A percentile compares a stretch with the other conserved stretches of the same genome.
Conservation (phyloP, 257 asterid species). For the Penstemon davidsonii region DNA sequence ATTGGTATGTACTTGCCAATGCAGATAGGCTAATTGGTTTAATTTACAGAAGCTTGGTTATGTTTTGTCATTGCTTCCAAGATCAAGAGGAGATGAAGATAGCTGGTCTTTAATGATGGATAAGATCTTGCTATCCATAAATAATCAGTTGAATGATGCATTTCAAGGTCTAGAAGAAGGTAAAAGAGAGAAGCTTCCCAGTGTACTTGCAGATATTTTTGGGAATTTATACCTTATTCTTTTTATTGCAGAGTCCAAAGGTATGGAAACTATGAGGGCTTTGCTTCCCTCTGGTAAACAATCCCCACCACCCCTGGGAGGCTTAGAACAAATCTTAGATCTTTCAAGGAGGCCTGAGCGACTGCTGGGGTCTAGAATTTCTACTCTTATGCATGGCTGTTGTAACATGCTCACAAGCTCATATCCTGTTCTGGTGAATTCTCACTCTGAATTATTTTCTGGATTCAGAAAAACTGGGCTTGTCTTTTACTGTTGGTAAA, state of each 20-base stretch:
- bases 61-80: constrained; percentile 79
- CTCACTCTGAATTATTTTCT: constrained; percentile 14
- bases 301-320: constrained; percentile 72
- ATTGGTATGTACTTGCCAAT: constrained; percentile 31
- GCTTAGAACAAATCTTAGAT: constrained; percentile 45
- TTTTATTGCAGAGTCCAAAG: constrained; percentile 56
- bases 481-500: constrained; percentile 9
- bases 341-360: constrained; percentile 70
- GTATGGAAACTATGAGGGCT: constrained; percentile 53
- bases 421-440: constrained; percentile 75
- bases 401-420: constrained; percentile 63
- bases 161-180: constrained; percentile 93
- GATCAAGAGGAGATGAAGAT: constrained; percentile 77
- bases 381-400: constrained; percentile 71
- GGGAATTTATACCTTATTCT: constrained; percentile 20
- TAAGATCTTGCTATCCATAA: constrained; percentile 59
- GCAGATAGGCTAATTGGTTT: constrained; percentile 28
- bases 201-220: constrained; percentile 28
- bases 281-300: constrained; percentile 77
- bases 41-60: constrained; percentile 70
- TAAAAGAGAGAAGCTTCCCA: constrained; percentile 30
- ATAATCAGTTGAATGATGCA: constrained; percentile 64
- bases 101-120: constrained; percentile 82
- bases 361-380: constrained; percentile 64
- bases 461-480: constrained; percentile 7